Base-by-base conservation (phyloP, 2,329 filamentous ascomycete species). In the Alternaria viburni region DNA sequence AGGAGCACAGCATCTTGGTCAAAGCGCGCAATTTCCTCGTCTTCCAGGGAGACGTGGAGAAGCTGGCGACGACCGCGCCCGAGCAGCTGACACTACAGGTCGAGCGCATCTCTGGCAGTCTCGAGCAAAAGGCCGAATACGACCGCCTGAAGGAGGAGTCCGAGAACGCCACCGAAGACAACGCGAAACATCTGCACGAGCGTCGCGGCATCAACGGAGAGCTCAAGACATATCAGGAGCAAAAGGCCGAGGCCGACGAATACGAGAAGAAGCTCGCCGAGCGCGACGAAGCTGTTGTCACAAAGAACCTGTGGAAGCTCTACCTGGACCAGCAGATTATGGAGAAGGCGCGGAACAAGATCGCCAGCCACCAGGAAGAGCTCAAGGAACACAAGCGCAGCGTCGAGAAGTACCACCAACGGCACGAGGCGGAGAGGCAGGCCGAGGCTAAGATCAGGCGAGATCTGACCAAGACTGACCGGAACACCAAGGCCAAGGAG, bases 11-110 rank as follows among this genome's bases (percentile, higher is more conserved):
- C 74, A 99, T 99, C 69, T 84, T 99, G 64, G 98, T 99, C 84
- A 98, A 97, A 81, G 96, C 96, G 32, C 89, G 96, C 69, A 99
- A 99, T 78, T 99, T 99, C 79, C 87, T 99, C 6, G 96, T 99
- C 36, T 99, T 99, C 79, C 96, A 99, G 80, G 96, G 96, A 69
- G 96, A 99, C 77, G 95, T 99, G 17, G 96, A 99, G 80, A 92
- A 93, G 23, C 97, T 99, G 75, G 96, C 96, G 2, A 93, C 93
- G 8, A 96, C 98, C 78, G 96, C 93, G 1, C 93, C 96, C 0
- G 94, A 93, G 72, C 96, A 98, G 74, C 87, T 99, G 43, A 99
- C 96, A 1, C 88, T 93, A 54, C 84, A 99, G 54, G 97, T 99
- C 60, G 96, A 99, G 82, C 96, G 98, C 80, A 98, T 99, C 66